Conservation (phyloP, 768 basidiomycete species). For the Boletus edulis region DNA sequence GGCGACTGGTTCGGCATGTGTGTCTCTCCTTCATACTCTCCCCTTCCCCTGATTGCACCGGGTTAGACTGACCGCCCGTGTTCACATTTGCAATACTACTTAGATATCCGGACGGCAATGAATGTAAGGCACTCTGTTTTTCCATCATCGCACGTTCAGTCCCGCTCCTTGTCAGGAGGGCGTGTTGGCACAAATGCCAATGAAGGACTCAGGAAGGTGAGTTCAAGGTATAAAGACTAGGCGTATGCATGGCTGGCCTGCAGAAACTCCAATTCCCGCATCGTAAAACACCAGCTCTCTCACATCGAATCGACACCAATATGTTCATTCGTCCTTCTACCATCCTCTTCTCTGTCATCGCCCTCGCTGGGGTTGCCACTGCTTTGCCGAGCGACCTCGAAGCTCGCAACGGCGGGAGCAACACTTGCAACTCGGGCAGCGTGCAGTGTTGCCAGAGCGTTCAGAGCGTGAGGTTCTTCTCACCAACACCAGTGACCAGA, state of each 20-base stretch:
- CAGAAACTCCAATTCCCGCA: background rate
- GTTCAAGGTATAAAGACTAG: background rate
- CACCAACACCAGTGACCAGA: background rate
- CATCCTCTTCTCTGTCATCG: background rate
- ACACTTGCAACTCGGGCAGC: slow-evolving; percentile 40
- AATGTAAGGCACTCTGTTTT: background rate
- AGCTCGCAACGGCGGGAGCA: background rate
- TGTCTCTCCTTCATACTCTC: background rate
- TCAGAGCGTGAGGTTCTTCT: background rate
- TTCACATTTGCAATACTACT: background rate
- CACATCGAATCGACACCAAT: background rate
- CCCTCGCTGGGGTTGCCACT: slow-evolving; percentile 2
- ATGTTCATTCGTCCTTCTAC: slow-evolving; percentile 6
- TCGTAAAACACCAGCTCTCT: background rate
- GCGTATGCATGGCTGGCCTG: too few relatives aligned
- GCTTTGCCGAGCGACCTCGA: slow-evolving; percentile 1
- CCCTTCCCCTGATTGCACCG: background rate
- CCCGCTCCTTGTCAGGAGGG: background rate
- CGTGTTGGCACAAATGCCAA: too few relatives aligned
- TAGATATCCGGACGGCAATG: background rate
- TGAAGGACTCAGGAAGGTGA: background rate
- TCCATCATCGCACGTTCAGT: background rate
- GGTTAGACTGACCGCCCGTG: background rate
- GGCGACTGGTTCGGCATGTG: too few relatives aligned
- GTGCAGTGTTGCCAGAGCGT: slow-evolving; percentile 14